Evolutionary conservation across 331 rosid genomes (phyloP).

Genomic region (Cydonia oblonga): DNA sequence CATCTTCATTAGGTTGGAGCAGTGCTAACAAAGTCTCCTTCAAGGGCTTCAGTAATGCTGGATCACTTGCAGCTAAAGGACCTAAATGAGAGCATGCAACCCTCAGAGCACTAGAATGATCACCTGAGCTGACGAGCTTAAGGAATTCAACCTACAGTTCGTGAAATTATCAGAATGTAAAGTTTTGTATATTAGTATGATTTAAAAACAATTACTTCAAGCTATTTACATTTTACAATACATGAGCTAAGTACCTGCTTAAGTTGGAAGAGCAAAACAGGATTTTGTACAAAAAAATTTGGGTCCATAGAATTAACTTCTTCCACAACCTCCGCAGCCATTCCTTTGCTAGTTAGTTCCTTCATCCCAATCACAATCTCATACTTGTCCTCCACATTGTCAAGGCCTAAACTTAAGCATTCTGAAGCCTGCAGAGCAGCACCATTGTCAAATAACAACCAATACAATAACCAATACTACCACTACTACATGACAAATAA

Average conservation of each 20-base stretch:
- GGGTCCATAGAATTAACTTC: conserved; percentile 68
- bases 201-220: not conserved
- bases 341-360: conserved; percentile 77
- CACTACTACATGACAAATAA: not conserved
- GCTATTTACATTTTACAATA: conserved; percentile 1
- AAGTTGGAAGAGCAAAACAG: conserved; percentile 77
- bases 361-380: conserved; percentile 80
- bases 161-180: conserved; percentile 9
- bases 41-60: conserved; percentile 64
- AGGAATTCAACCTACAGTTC: conserved; percentile 84
- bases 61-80: conserved; percentile 78
- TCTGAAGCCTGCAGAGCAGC: conserved; percentile 49
- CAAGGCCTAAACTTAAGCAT: conserved; percentile 32
- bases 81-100: conserved; percentile 93
- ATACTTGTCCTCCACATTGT: conserved; percentile 50
- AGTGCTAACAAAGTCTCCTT: conserved; percentile 90
- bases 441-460: not conserved
- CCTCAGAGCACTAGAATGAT: conserved; percentile 65
- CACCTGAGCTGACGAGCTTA: conserved; percentile 78
- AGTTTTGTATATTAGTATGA: not conserved
- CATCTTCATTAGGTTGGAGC: conserved; percentile 63
- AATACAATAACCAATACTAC: not conserved
- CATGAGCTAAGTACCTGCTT: conserved; percentile 58
- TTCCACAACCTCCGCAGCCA: conserved; percentile 89
- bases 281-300: conserved; percentile 61